These are phyloP conservation scores for Vanrija sp. DNA, from an alignment of 1,284 basidiomycete species.

Conservation along the genomic window DNA sequence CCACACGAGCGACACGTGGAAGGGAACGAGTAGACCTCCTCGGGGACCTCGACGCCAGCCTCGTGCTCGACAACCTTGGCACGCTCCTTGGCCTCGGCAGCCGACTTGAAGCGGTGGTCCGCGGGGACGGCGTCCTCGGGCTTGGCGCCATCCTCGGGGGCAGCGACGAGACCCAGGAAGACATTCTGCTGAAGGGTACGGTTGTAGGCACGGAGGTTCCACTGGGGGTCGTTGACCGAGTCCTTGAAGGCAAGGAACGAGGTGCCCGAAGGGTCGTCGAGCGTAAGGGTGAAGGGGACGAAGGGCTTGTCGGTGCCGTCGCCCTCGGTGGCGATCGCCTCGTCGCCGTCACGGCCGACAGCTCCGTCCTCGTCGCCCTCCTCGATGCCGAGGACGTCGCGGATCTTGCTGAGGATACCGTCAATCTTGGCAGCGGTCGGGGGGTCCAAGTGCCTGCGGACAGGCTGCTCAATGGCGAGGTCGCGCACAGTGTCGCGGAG, in stretches of 20 bases:
- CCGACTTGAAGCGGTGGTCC: conserved; percentile 51
- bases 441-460: conserved; percentile 79
- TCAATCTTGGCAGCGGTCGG: conserved; percentile 75
- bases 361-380: conserved; percentile 54
- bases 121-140: conserved; percentile 43
- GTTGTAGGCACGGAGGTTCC: conserved; percentile 83
- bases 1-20: conserved; percentile 87
- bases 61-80: conserved; percentile 21
- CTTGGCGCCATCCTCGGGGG: conserved; percentile 27
- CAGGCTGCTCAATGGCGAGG: conserved; percentile 76
- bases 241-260: conserved; percentile 85
- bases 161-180: conserved; percentile 63
- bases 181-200: conserved; percentile 82
- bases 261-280: conserved; percentile 94
- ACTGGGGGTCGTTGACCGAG: conserved; percentile 80
- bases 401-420: conserved; percentile 64
- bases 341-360: conserved; percentile 34
- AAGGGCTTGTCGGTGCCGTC: conserved; percentile 54
- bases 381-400: conserved; percentile 65
- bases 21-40: conserved; percentile 88
- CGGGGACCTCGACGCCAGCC: conserved; percentile 53
- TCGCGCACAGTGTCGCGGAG: conserved; percentile 80
- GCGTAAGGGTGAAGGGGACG: conserved; percentile 71
- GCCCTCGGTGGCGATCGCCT: conserved; percentile 24
- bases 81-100: conserved; percentile 32